Percentiles rank a stretch among this genome's conserved stretches.
Conservation (phyloP, 345 rosid genomes). For the Triadica sebifera region DNA sequence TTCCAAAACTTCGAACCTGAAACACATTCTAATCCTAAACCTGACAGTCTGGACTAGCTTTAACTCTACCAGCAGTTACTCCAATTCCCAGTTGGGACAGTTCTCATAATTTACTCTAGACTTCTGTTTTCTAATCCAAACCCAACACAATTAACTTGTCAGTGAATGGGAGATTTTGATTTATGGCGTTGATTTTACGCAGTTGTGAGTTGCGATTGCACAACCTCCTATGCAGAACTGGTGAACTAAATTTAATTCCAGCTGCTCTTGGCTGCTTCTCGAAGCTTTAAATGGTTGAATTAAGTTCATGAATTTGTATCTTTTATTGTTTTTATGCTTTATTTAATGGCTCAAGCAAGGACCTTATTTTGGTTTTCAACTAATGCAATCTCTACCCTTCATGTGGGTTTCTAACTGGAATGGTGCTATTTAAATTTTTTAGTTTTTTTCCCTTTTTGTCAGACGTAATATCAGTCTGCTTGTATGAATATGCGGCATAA, state of each 20-base stretch:
- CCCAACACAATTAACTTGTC: neutral
- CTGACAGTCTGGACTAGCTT: neutral
- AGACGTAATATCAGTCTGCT: neutral
- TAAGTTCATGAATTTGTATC: neutral
- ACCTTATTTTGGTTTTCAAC: neutral
- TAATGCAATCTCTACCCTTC: neutral
- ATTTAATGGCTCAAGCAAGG: neutral
- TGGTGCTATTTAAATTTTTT: neutral
- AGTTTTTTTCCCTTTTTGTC: neutral
- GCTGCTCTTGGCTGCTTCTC: neutral
- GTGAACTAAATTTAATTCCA: neutral
- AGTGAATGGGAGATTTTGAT: neutral
- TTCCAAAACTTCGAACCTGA: constrained; percentile 1
- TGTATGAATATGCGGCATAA: neutral
- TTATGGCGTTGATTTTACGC: neutral
- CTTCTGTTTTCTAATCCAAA: neutral
- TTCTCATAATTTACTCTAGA: neutral
- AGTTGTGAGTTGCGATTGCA: neutral
- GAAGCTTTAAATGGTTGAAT: neutral
- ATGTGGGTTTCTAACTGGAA: neutral
- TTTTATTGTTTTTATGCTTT: neutral
- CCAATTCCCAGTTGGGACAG: neutral
- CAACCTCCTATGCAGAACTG: neutral
- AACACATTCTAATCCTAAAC: neutral
- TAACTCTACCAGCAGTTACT: neutral